Percentiles rank a stretch among this genome's conserved stretches.
phyloP scores from a whole-genome alignment of 2,329 filamentous ascomycete genomes.

The Calonectria multiphialidica region DNA sequence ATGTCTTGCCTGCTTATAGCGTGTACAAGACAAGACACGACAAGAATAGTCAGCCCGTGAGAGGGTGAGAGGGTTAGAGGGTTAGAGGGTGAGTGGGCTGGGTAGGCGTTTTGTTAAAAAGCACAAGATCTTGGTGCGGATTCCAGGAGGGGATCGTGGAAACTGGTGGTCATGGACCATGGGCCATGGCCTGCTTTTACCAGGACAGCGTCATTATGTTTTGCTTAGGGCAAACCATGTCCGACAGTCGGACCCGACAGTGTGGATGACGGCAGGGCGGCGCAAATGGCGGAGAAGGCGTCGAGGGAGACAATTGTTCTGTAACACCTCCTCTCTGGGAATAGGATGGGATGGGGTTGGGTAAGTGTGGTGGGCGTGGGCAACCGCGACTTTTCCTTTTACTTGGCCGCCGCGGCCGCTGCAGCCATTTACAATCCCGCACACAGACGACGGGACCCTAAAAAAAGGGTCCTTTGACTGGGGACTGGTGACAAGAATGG shows the following conservation, averaged over 20 bases:
- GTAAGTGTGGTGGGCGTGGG: background rate
- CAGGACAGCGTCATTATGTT: slow-evolving; percentile 24
- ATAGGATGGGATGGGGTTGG: background rate
- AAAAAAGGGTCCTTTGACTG: slow-evolving; percentile 17
- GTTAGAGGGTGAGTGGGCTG: background rate
- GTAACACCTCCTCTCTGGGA: slow-evolving; percentile 13
- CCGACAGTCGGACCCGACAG: slow-evolving; percentile 26
- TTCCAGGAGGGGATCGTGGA: slow-evolving; percentile 22
- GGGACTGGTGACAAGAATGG: slow-evolving; percentile 3
- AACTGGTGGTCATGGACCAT: slow-evolving; percentile 19
- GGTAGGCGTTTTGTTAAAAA: slow-evolving; percentile 8
- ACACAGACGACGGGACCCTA: slow-evolving; percentile 10
- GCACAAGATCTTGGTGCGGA: slow-evolving; percentile 16
- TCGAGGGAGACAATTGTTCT: slow-evolving; percentile 1
- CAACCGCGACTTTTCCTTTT: slow-evolving; percentile 5
- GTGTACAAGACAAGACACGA: slow-evolving; percentile 4
- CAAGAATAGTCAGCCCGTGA: slow-evolving; percentile 3
- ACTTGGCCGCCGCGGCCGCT: slow-evolving; percentile 13
- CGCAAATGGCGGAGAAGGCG: slow-evolving; percentile 22
- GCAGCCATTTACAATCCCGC: slow-evolving; percentile 20
- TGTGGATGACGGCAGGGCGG: slow-evolving; percentile 19
- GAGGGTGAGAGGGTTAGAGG: slow-evolving; percentile 10
- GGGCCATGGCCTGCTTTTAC: slow-evolving; percentile 26
- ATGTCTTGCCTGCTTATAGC: slow-evolving; percentile 12
- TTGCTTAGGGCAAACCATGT: slow-evolving; percentile 19